Evolutionary conservation across 345 rosid genomes (phyloP), one percentile per base, ranked within the genome.

Genomic region (Alliaria petiolata): DNA sequence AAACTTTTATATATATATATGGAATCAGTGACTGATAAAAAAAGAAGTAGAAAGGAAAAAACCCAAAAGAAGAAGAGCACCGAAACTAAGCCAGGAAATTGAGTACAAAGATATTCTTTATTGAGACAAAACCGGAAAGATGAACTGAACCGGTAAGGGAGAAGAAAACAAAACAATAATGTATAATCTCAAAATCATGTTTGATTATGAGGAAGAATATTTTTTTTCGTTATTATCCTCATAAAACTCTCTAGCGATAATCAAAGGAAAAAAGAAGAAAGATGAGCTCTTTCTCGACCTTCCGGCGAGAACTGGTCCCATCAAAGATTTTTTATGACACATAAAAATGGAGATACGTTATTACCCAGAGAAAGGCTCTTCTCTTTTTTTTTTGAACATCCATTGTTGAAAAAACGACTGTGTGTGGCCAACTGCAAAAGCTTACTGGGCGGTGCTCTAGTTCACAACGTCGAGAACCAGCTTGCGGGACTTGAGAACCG

Each of bases 381-480:
- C 65, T 45, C 70, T 15, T 59, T 33, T 55, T 53, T 51, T 53
- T 50, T 25, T 8, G 7, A 60, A 43, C 70, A 74, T 65, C 66
- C 77, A 47, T 39, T 38, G 67, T 39, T 65, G 71, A 31, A 54
- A 26, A 73, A 30, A 64, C 55, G 26, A 73, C n/a, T 26, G 28
- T 55, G 28, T 55, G 50, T 46, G 26, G 20, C 68, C 62, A 16
- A 17, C 38, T 26, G 69, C 50, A 49, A 53, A 43, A 63, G 70
- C 62, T 62, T 72, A 39, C 15, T 52, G 34, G 20, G 51, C 54
- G 1, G n/a, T 11, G 16, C 34, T 33, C 57, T 87, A 95, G 87
- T 95, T 95, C 56, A 92, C 95, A 8, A 92, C 99, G 28, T 95
- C 99, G 0, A 92, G 67, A 28, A 95, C 89, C 65, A 95, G 83